Evolutionary conservation across 2,329 filamentous ascomycete species (phyloP).

Genomic region (Fusarium sp.): DNA sequence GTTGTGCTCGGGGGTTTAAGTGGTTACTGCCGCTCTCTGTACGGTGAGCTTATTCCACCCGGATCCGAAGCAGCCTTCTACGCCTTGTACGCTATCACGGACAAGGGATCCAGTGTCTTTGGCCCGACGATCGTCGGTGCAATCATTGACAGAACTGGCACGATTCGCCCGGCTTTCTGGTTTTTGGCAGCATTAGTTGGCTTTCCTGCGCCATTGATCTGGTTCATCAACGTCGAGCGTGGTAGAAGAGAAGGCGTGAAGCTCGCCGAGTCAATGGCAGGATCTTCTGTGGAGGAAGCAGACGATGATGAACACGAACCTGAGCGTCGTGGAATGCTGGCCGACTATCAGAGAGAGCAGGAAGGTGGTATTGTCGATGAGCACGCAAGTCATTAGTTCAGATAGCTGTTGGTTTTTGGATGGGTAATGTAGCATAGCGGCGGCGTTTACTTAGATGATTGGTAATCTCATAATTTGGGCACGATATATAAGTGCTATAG

Average conservation of each 20-base stretch:
- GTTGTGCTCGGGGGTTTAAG: constrained; percentile 93
- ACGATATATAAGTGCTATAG: constrained; percentile 14
- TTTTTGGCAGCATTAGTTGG: constrained; percentile 90
- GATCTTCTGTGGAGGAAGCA: constrained; percentile 54
- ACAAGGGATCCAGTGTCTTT: constrained; percentile 95
- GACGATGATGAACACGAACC: constrained; percentile 34
- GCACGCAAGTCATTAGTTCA: constrained; percentile 8
- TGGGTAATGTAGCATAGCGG: constrained; percentile 38
- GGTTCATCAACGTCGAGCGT: constrained; percentile 84
- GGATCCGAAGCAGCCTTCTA: constrained; percentile 97
- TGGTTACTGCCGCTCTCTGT: constrained; percentile 91
- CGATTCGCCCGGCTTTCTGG: constrained; percentile 89
- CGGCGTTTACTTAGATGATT: constrained; percentile 36
- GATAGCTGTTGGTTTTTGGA: constrained; percentile 1
- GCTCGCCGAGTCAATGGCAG: constrained; percentile 71
- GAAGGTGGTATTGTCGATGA: constrained; percentile 26
- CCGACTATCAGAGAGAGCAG: constrained; percentile 44
- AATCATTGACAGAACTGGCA: constrained; percentile 86
- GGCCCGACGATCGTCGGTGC: constrained; percentile 93
- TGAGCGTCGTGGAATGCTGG: constrained; percentile 47
- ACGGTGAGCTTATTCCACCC: constrained; percentile 91
- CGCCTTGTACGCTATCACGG: constrained; percentile 95
- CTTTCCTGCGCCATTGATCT: constrained; percentile 85
- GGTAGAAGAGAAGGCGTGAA: constrained; percentile 76
- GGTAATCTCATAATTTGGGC: not conserved